Percentiles rank a stretch among this genome's conserved stretches.
Conservation (phyloP, 2,329 filamentous ascomycete species). For the Aspergillus sp. region DNA sequence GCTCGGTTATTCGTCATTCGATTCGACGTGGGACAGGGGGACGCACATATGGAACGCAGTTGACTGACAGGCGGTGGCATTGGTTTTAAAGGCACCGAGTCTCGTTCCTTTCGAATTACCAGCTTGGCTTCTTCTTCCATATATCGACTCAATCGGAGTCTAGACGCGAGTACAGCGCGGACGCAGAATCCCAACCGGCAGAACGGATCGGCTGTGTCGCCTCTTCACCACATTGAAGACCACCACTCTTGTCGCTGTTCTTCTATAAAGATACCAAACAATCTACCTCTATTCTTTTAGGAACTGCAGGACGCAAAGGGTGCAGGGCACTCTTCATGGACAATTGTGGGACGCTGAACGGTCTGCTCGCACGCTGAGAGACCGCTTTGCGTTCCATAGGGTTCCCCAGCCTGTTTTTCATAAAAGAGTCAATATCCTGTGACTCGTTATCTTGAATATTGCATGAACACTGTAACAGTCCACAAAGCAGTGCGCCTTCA, state of each 20-base stretch:
- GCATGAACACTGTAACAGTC: slow-evolving; percentile 4
- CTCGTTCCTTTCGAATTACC: not conserved
- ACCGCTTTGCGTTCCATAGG: slow-evolving; percentile 46
- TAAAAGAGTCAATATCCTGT: too few species aligned
- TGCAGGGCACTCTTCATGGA: slow-evolving; percentile 29
- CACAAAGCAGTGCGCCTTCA: not conserved
- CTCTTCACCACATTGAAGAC: not conserved
- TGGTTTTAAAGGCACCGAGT: not conserved
- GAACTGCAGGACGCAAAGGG: slow-evolving; percentile 4
- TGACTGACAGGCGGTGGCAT: not conserved
- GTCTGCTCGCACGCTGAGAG: slow-evolving; percentile 43
- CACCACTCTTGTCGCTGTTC: too few species aligned
- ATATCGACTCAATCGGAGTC: not conserved
- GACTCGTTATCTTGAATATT: too few species aligned
- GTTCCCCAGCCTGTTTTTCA: slow-evolving; percentile 35
- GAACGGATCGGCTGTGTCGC: not conserved
- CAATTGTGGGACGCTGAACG: slow-evolving; percentile 43
- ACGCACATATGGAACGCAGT: not conserved
- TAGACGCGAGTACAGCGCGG: not conserved
- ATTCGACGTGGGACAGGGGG: too few species aligned
- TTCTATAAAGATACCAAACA: not conserved
- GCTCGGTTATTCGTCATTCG: too few species aligned
- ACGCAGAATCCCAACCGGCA: not conserved
- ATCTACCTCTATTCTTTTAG: not conserved
- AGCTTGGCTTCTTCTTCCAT: not conserved